Evolutionary conservation across 148 eudicot genomes (phyloP).

Genomic region (Simmondsia chinensis): DNA sequence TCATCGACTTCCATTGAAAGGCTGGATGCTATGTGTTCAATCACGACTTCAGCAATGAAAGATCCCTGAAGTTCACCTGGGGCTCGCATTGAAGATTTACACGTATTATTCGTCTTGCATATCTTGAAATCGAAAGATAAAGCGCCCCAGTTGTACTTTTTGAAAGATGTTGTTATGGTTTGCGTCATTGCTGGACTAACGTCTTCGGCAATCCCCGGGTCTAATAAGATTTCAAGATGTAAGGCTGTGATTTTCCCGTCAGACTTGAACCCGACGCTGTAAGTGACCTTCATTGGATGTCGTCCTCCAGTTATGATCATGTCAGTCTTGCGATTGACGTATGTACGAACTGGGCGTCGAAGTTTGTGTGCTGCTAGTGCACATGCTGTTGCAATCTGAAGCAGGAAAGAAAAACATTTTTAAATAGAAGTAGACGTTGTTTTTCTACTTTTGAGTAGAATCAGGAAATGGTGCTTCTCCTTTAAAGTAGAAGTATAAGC

Average conservation of each 20-base stretch:
- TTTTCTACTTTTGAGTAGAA: too few species aligned
- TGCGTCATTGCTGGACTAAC: constrained; percentile 53
- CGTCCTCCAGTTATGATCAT: constrained; percentile 94
- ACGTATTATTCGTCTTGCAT: constrained; percentile 74
- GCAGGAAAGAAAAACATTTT: not conserved
- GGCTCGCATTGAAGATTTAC: constrained; percentile 80
- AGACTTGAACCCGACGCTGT: constrained; percentile 77
- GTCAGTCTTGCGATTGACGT: constrained; percentile 77
- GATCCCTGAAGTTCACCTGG: constrained; percentile 83
- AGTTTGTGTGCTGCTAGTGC: constrained; percentile 85
- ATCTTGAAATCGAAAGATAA: constrained; percentile 65
- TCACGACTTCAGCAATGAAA: constrained; percentile 74
- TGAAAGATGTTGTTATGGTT: constrained; percentile 34
- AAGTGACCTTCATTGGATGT: constrained; percentile 88
- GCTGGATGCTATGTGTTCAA: constrained; percentile 68
- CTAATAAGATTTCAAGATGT: constrained; percentile 48
- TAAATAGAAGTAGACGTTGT: too few species aligned
- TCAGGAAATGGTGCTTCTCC: too few species aligned
- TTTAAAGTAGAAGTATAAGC: too few species aligned
- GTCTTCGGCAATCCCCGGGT: constrained; percentile 51
- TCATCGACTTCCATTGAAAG: constrained; percentile 58
- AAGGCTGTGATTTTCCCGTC: constrained; percentile 84
- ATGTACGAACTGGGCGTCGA: constrained; percentile 65
- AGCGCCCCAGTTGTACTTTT: constrained; percentile 87
- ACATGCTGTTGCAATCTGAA: constrained; percentile 73